Percentiles rank a stretch among this genome's conserved stretches.
phyloP scores from a whole-genome alignment of 306 rosid species.

The Lathyrus oleraceus region DNA sequence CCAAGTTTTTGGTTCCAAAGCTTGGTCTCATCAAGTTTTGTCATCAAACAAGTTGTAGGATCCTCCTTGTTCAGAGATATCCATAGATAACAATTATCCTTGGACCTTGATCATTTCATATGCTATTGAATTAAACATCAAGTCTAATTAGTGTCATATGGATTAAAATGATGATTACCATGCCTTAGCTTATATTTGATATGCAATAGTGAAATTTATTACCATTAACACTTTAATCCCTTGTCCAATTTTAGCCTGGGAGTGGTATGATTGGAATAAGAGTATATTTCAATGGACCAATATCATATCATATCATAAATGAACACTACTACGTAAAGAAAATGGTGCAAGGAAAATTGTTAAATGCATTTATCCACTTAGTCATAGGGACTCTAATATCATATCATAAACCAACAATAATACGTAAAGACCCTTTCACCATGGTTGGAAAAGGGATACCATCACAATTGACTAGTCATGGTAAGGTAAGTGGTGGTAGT shows the following conservation, averaged over 20 bases:
- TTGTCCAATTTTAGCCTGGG: not conserved
- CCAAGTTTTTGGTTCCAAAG: no score
- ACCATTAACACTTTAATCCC: slow-evolving; percentile 1
- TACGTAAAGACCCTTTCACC: no score
- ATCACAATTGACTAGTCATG: no score
- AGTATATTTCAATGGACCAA: not conserved
- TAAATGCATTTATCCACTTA: not conserved
- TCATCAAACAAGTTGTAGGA: no score
- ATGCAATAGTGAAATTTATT: not conserved
- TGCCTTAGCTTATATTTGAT: slow-evolving; percentile 1
- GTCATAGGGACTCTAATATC: not conserved
- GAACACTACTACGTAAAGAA: not conserved
- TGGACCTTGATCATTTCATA: no score
- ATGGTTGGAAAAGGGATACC: no score
- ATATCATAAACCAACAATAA: not conserved
- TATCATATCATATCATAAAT: not conserved
- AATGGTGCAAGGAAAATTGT: not conserved
- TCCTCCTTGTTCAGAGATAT: no score
- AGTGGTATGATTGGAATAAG: not conserved
- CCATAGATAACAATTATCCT: no score
- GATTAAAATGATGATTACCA: not conserved
- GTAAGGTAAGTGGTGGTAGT: no score
- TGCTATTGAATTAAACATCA: not conserved
- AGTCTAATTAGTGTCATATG: not conserved
- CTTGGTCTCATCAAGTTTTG: no score